Evolutionary conservation across 768 basidiomycete genomes (phyloP).

Genomic region (Boletus rufocinnamomeus): DNA sequence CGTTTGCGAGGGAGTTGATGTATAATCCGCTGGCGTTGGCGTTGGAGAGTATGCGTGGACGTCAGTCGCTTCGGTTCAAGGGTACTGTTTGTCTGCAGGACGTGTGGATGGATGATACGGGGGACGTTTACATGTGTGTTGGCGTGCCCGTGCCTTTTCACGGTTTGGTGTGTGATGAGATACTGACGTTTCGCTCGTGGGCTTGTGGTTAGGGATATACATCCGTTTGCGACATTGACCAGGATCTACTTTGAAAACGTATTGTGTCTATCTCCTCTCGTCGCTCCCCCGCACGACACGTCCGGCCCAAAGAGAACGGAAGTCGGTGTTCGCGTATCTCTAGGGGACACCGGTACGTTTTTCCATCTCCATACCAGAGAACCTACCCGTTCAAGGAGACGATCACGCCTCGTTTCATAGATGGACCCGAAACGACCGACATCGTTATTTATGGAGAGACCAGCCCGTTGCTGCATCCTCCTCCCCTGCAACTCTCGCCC

Average conservation of each 20-base stretch:
- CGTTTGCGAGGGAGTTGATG: constrained; percentile 43
- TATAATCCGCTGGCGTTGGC: constrained; percentile 71
- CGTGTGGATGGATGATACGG: constrained; percentile 60
- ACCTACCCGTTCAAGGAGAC: neutral
- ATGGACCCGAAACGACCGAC: constrained; percentile 69
- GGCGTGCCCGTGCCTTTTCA: neutral
- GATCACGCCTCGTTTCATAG: constrained; percentile 33
- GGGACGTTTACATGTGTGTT: constrained; percentile 51
- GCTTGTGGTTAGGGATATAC: constrained; percentile 56
- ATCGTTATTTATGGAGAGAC: constrained; percentile 57
- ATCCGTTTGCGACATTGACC: constrained; percentile 62
- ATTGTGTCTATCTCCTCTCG: constrained; percentile 53
- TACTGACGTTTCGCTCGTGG: neutral
- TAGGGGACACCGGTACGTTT: constrained; percentile 63
- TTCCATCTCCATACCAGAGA: neutral
- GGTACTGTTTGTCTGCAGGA: constrained; percentile 54
- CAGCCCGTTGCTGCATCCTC: constrained; percentile 13
- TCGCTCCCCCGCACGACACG: constrained; percentile 23
- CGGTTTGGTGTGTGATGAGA: neutral
- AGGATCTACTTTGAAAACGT: constrained; percentile 71
- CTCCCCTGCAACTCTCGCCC: constrained; percentile 11
- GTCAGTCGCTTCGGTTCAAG: constrained; percentile 61
- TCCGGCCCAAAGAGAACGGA: constrained; percentile 40
- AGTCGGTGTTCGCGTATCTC: constrained; percentile 62
- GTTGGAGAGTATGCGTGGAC: constrained; percentile 78